These are phyloP conservation scores for Solanum hybrid DNA, from an alignment of 305 asterid genomes.

Conservation along the genomic window DNA sequence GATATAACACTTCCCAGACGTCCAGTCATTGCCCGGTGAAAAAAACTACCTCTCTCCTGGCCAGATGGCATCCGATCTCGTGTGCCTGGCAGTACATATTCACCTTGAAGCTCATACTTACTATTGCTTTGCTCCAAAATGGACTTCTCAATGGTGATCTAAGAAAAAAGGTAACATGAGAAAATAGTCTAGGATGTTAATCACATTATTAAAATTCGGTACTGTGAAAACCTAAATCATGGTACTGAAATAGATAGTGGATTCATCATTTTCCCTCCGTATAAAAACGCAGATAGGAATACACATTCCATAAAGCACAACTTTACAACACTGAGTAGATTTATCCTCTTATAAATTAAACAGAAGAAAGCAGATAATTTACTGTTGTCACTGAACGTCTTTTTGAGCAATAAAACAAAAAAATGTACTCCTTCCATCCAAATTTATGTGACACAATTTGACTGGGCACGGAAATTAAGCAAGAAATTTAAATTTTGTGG, in stretches of 20 bases:
- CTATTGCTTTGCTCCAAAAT: constrained; percentile 92
- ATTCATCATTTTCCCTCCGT: background rate
- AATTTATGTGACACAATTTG: background rate
- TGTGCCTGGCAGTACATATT: constrained; percentile 96
- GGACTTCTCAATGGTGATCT: constrained; percentile 94
- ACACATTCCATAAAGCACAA: background rate
- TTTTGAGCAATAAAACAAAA: background rate
- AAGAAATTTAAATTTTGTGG: background rate
- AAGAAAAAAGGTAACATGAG: constrained; percentile 4
- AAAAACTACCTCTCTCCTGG: constrained; percentile 81
- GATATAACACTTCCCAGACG: constrained; percentile 93
- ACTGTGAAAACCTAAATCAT: background rate
- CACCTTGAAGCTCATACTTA: constrained; percentile 98
- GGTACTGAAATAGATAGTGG: background rate
- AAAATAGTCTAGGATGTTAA: background rate
- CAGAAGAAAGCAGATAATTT: background rate
- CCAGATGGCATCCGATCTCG: constrained; percentile 81
- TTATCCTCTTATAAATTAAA: background rate
- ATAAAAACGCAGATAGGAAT: background rate
- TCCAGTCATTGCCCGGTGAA: constrained; percentile 90
- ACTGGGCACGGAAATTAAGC: background rate
- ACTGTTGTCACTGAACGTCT: background rate
- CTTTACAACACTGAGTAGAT: background rate
- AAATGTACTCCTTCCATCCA: background rate
- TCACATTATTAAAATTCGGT: background rate